phyloP scores from a whole-genome alignment of 1,284 basidiomycete species.

The Ganoderma sp. region DNA sequence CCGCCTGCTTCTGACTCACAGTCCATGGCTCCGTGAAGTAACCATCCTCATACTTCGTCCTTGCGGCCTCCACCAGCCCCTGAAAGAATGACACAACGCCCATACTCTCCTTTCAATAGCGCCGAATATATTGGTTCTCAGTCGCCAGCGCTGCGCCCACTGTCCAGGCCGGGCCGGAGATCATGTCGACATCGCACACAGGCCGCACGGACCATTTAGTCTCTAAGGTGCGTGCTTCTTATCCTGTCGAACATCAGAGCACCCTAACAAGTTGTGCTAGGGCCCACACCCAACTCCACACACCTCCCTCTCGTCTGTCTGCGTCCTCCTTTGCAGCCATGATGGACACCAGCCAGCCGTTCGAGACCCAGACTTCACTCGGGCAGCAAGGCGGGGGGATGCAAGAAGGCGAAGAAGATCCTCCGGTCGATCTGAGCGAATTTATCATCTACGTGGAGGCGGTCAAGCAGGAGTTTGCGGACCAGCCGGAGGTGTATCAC shows the following conservation, averaged over 20 bases:
- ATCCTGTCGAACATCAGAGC: neutral
- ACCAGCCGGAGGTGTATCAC: constrained; percentile 93
- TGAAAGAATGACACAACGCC: too few relatives aligned
- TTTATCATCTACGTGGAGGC: constrained; percentile 94
- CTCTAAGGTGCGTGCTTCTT: neutral
- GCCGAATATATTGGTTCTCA: too few relatives aligned
- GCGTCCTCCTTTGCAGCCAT: neutral
- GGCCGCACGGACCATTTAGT: neutral
- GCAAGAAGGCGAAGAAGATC: constrained; percentile 34
- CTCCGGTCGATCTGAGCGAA: constrained; percentile 80
- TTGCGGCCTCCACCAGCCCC: too few relatives aligned
- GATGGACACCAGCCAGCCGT: neutral
- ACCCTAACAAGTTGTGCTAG: neutral
- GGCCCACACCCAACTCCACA: too few relatives aligned
- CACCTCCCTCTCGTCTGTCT: neutral
- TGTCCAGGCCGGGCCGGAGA: too few relatives aligned
- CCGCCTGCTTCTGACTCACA: too few relatives aligned
- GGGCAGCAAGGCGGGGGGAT: neutral
- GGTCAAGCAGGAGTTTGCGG: constrained; percentile 88
- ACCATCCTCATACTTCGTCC: too few relatives aligned
- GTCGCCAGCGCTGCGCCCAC: too few relatives aligned
- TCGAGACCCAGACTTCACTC: neutral
- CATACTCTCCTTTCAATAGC: too few relatives aligned
- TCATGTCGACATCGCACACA: too few relatives aligned
- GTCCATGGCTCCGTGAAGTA: too few relatives aligned